Conservation (phyloP, 2,329 filamentous ascomycete species). For the Colletotrichum costaricense region DNA sequence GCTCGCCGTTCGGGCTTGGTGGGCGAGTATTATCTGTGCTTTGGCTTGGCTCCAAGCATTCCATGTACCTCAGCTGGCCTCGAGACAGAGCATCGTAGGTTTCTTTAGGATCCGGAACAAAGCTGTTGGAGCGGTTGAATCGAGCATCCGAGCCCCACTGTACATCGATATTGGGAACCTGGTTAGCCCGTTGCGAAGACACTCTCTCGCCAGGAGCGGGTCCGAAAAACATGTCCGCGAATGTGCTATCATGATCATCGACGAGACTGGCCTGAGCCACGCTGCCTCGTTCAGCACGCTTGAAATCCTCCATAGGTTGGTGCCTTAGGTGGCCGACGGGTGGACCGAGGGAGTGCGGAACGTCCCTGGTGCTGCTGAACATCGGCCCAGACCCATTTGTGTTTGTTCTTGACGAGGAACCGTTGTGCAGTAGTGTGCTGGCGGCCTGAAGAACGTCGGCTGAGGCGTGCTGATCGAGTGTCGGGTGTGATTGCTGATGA, state of each 20-base stretch:
- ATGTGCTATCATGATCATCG: slow-evolving; percentile 48
- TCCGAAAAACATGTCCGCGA: slow-evolving; percentile 56
- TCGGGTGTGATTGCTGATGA: slow-evolving; percentile 36
- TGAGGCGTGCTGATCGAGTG: slow-evolving; percentile 48
- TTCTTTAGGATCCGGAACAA: slow-evolving; percentile 67
- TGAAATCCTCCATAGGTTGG: slow-evolving; percentile 56
- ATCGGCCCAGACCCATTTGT: slow-evolving; percentile 35
- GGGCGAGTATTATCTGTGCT: slow-evolving; percentile 71
- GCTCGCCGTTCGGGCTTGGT: slow-evolving; percentile 60
- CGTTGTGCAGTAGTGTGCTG: slow-evolving; percentile 58
- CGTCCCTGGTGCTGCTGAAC: slow-evolving; percentile 29
- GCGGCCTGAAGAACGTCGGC: slow-evolving; percentile 71
- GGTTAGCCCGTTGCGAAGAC: slow-evolving; percentile 38
- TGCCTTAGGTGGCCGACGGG: slow-evolving; percentile 55
- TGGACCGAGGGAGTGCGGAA: slow-evolving; percentile 42
- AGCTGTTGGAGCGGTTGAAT: slow-evolving; percentile 69
- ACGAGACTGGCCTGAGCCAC: slow-evolving; percentile 40
- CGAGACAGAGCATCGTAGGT: slow-evolving; percentile 67
- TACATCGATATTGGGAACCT: slow-evolving; percentile 56
- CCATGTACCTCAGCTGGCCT: slow-evolving; percentile 65
- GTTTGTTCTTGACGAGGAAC: slow-evolving; percentile 43
- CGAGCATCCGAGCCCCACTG: slow-evolving; percentile 77
- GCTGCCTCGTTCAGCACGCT: slow-evolving; percentile 50
- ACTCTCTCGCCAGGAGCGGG: slow-evolving; percentile 35
- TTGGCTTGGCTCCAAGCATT: slow-evolving; percentile 66